phyloP scores from a whole-genome alignment of 1,139 yeast species.

The Oligophagozyma castellii region DNA sequence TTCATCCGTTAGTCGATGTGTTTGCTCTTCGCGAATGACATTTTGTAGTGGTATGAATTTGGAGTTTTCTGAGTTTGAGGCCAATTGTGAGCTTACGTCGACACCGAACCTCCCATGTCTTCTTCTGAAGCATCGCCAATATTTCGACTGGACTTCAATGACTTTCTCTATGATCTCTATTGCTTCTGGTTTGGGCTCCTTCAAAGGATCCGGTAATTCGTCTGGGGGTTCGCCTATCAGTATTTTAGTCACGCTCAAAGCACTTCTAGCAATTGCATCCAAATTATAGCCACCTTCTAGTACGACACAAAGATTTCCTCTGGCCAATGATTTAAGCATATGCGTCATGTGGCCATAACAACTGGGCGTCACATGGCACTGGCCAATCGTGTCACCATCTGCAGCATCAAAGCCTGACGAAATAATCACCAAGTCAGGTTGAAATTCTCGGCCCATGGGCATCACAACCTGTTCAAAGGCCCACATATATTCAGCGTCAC shows the following conservation, averaged over 20 bases:
- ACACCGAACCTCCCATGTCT: constrained; percentile 36
- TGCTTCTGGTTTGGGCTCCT: constrained; percentile 60
- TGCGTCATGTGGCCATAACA: constrained; percentile 97
- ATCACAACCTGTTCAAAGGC: constrained; percentile 82
- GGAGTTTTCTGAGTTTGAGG: constrained; percentile 8
- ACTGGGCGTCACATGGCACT: constrained; percentile 88
- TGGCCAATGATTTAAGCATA: constrained; percentile 72
- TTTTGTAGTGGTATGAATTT: constrained; percentile 42
- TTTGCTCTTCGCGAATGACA: constrained; percentile 62
- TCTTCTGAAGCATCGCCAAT: constrained; percentile 66
- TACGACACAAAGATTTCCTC: constrained; percentile 78
- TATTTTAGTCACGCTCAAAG: constrained; percentile 84
- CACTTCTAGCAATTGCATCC: constrained; percentile 81
- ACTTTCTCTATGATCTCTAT: constrained; percentile 83
- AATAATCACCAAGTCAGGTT: constrained; percentile 84
- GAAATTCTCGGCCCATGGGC: constrained; percentile 81
- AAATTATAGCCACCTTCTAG: constrained; percentile 95
- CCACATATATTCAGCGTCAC: constrained; percentile 89
- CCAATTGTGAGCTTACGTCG: constrained; percentile 1
- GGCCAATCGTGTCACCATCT: constrained; percentile 96
- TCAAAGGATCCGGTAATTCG: constrained; percentile 31
- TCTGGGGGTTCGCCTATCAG: constrained; percentile 94
- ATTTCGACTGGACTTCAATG: constrained; percentile 62
- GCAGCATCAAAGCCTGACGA: constrained; percentile 99
- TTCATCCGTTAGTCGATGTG: constrained; percentile 38